phyloP scores from a whole-genome alignment of 371 early-diverging fungal genomes.

The Blakeslea trispora region DNA sequence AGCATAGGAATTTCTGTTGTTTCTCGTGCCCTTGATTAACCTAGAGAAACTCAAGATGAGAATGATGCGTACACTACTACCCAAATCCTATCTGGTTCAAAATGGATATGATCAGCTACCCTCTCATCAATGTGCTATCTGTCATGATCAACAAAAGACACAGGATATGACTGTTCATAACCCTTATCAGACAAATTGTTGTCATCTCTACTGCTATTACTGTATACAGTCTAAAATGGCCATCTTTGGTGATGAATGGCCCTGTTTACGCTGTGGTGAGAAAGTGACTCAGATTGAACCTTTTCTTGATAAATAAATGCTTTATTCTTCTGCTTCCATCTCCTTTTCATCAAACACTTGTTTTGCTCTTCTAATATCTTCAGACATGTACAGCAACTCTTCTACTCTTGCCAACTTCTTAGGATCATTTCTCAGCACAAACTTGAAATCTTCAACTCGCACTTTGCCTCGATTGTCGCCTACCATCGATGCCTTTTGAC shows the following conservation, averaged over 20 bases:
- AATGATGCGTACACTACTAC: slow-evolving; percentile 55
- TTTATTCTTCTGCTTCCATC: slow-evolving; percentile 43
- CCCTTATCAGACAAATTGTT: slow-evolving; percentile 80
- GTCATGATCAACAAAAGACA: slow-evolving; percentile 53
- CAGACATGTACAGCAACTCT: slow-evolving; percentile 91
- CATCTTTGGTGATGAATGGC: slow-evolving; percentile 73
- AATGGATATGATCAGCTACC: slow-evolving; percentile 65
- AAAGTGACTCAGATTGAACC: slow-evolving; percentile 57
- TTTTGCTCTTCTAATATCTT: slow-evolving; percentile 92
- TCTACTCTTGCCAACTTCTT: slow-evolving; percentile 97
- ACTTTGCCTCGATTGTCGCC: slow-evolving; percentile 74
- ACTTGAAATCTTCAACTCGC: slow-evolving; percentile 93
- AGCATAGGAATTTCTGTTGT: slow-evolving; percentile 83
- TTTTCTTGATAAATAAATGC: slow-evolving; percentile 28
- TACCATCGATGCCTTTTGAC: slow-evolving; percentile 70
- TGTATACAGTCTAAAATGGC: slow-evolving; percentile 82
- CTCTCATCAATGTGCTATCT: slow-evolving; percentile 69
- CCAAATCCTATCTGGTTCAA: slow-evolving; percentile 53
- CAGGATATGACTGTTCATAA: slow-evolving; percentile 55
- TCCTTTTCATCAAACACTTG: slow-evolving; percentile 65
- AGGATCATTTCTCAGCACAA: slow-evolving; percentile 89
- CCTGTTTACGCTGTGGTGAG: slow-evolving; percentile 80
- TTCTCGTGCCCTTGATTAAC: slow-evolving; percentile 85
- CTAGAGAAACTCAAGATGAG: slow-evolving; percentile 69
- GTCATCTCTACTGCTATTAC: slow-evolving; percentile 87